These are phyloP conservation scores for Populus hybrid DNA, from an alignment of 441 rosid genomes.

Conservation along the genomic window DNA sequence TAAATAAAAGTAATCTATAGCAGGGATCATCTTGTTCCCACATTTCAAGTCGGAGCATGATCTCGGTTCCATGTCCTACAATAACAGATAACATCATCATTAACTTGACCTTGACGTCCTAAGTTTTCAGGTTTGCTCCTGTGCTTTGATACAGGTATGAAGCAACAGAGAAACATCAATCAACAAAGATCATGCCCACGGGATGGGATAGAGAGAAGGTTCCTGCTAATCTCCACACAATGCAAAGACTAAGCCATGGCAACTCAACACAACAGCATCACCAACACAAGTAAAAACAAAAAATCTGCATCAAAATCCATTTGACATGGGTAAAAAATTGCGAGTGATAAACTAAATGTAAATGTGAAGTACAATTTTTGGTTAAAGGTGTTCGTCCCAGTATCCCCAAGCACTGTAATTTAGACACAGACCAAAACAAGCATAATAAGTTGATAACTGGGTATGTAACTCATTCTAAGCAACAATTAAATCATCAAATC, in stretches of 20 bases:
- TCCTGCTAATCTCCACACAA: background rate
- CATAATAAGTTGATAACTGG: background rate
- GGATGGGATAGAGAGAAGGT: too few relatives aligned
- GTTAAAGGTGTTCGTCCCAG: background rate
- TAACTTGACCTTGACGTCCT: background rate
- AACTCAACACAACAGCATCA: background rate
- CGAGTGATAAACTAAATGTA: too few relatives aligned
- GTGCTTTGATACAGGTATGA: background rate
- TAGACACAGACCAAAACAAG: background rate
- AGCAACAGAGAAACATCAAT: background rate
- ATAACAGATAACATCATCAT: background rate
- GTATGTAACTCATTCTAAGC: background rate
- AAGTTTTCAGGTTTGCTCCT: background rate
- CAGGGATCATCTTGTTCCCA: background rate
- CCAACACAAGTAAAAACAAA: background rate
- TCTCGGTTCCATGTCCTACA: background rate
- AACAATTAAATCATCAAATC: background rate
- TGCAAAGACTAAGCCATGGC: background rate
- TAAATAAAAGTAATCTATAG: too few relatives aligned
- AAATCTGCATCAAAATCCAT: too few relatives aligned
- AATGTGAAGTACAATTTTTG: background rate
- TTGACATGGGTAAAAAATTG: too few relatives aligned
- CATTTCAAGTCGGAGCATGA: background rate
- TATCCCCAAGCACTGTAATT: background rate
- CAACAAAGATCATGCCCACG: background rate